Base-by-base conservation (phyloP, 768 basidiomycete species). In the Amanita jacksonii region DNA sequence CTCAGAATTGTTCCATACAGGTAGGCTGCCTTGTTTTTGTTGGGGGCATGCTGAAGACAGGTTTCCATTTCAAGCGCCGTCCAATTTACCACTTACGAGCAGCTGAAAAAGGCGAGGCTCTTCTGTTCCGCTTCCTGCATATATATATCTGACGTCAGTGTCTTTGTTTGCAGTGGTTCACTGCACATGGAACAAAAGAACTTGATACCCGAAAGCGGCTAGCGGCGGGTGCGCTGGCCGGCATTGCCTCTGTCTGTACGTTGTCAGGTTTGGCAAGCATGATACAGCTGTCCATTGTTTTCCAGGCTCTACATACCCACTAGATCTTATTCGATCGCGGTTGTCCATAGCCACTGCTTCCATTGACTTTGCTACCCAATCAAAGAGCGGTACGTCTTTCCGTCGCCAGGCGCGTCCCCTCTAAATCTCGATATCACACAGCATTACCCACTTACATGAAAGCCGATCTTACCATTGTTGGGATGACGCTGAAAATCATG, bases 311-410 rank as follows among this genome's bases (percentile, higher is more conserved):
- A 91, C 88, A 64, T 89, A 92, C 66, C 94, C 94, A 7, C 66
- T 98, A 50, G 94, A 99, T 60, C 81, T 99, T 38, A 86, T 98
- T 23, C 77, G 94, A 34, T 86, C 90, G 19, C 77, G 94, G 27
- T 67, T 99, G 46, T 93, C 89, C 15, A 94, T 98, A 57, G 90
- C 89, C 15, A 91, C 90, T 4, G 85, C 90, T n/a, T 85, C 84
- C 22, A 49, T 62, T 22, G 56, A 49, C 32, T 45, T 66, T 22
- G 52, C 51, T 16, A 47, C 66, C 27, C 41, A 47, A 27, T 32
- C 64, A 19, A 48, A 57, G 22, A 12, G 19, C n/a, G 31, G 30
- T 2, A 50, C 52, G 7, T 33, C 54, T 5, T 42, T 54, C 59
- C 13, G 49, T 57, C 43, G 52, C 56, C 48, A 65, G 64, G 51